Conservation (phyloP, 2,329 filamentous ascomycete genomes). For the Colletotrichum echinochloae region DNA sequence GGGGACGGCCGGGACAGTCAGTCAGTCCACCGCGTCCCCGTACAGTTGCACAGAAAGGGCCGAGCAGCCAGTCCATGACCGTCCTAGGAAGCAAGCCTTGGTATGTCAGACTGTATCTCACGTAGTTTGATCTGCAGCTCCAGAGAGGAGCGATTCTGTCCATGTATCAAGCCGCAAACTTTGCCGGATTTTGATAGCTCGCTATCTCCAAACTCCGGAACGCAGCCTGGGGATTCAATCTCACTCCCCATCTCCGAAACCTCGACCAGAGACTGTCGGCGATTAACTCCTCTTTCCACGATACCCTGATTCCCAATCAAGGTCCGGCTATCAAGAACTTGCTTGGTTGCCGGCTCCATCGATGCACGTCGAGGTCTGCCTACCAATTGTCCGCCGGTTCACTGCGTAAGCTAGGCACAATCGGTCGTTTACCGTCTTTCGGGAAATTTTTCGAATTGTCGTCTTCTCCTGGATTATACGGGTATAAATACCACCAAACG, state of each 20-base stretch:
- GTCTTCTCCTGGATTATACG: too few relatives aligned
- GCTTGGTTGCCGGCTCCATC: too few relatives aligned
- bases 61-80: too few relatives aligned
- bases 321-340: too few relatives aligned
- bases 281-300: too few relatives aligned
- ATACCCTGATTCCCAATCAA: too few relatives aligned
- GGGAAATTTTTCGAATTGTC: too few relatives aligned
- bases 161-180: too few relatives aligned
- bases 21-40: background rate
- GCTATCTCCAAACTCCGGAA: constrained; percentile 12
- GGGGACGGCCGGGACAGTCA: background rate
- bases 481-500: background rate
- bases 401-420: background rate
- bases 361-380: too few relatives aligned
- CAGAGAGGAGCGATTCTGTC: background rate
- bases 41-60: background rate
- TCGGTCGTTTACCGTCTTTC: background rate
- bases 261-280: background rate
- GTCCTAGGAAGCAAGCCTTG: background rate
- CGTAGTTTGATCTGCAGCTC: background rate
- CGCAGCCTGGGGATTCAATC: background rate
- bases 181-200: background rate
- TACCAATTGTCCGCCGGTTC: too few relatives aligned
- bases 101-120: too few relatives aligned
- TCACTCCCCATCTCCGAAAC: background rate